Evolutionary conservation across 495 filamentous ascomycete genomes (phyloP).

Genomic region (Mycothermus thermophilus): DNA sequence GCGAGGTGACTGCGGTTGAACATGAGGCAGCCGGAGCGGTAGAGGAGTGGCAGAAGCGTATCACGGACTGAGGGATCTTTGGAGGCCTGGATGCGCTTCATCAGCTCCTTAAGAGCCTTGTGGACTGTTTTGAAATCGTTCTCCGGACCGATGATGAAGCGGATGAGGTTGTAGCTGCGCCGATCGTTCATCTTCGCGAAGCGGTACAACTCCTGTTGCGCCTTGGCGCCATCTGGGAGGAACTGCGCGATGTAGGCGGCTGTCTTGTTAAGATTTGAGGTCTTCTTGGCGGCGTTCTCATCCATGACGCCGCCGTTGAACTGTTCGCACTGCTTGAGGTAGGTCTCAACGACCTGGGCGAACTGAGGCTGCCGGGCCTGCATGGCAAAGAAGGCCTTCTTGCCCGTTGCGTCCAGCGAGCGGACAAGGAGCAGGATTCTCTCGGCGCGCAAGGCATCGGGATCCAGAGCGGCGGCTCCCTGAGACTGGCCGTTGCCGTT

Average conservation of each 20-base stretch:
- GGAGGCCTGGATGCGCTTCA: slow-evolving; percentile 54
- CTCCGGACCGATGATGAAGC: slow-evolving; percentile 69
- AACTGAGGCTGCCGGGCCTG: slow-evolving; percentile 59
- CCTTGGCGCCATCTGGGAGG: slow-evolving; percentile 56
- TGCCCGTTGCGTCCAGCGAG: slow-evolving; percentile 63
- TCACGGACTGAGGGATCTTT: slow-evolving; percentile 48
- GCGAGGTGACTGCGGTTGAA: slow-evolving; percentile 92
- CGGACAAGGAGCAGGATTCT: slow-evolving; percentile 69
- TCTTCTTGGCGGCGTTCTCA: slow-evolving; percentile 52
- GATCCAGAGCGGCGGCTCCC: slow-evolving; percentile 41
- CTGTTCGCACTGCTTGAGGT: slow-evolving; percentile 66
- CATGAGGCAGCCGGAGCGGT: slow-evolving; percentile 65
- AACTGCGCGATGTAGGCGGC: slow-evolving; percentile 57
- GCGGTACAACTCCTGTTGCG: slow-evolving; percentile 61
- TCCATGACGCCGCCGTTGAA: slow-evolving; percentile 81
- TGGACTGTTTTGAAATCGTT: slow-evolving; percentile 84
- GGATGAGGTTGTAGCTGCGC: slow-evolving; percentile 76
- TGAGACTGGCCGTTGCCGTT: slow-evolving; percentile 47
- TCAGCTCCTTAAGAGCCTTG: slow-evolving; percentile 79
- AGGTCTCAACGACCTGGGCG: slow-evolving; percentile 53
- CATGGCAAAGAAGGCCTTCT: slow-evolving; percentile 79
- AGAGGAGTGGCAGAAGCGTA: slow-evolving; percentile 69
- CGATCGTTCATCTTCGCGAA: slow-evolving; percentile 89
- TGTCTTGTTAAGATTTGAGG: slow-evolving; percentile 49
- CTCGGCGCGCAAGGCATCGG: slow-evolving; percentile 74